Evolutionary conservation across 2,329 filamentous ascomycete species (phyloP), one percentile per base, ranked within the genome.

Genomic region (Orbilia javanica): DNA sequence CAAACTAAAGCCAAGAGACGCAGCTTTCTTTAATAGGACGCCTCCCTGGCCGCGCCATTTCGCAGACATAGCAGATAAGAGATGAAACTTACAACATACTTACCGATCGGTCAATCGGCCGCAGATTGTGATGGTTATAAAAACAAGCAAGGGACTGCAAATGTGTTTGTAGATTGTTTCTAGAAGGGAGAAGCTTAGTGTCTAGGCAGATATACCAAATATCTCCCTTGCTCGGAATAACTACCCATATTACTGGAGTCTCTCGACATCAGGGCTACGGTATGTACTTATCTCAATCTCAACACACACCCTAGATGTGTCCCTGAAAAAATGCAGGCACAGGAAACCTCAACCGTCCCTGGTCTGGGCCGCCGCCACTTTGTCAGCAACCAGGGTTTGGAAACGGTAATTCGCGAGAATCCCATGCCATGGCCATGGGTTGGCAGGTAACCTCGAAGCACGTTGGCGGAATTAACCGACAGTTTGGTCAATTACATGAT

Each of bases 21-120:
- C 73, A 50, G 60, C 74, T 62, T 72, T 78, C 67, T 72, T 72
- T 78, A 72, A 78, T 64, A 72, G 53, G 65, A 31, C 36, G 48
- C 39, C 64, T 46, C 52, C 44, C 66, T 67, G 55, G 18, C 66
- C 74, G 48, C 27, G 62, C 57, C 27, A 62, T 39, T 25, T 66
- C 62, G 73, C 50, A 71, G 55, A 29, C 18, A 50, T 36, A 67
- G 63, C 52, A 39, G 42, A 52, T 46, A 55, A 65, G 15, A 29
- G 44, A 55, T 15, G 22, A 27, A n/a, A 65, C 27, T 31, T 29
- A 34, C 18, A 42, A 34, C 6, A 44, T 52, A 66, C 66, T n/a
- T 8, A 34, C n/a, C n/a, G 13, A 34, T 22, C n/a, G 36, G 36
- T 22, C 52, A 64, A 50, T 39, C 34, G 55, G 50, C 36, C 53